Percentiles rank a stretch among this genome's conserved stretches.
phyloP scores from a whole-genome alignment of 768 basidiomycete genomes.

The Macrolepiota fuliginosa region DNA sequence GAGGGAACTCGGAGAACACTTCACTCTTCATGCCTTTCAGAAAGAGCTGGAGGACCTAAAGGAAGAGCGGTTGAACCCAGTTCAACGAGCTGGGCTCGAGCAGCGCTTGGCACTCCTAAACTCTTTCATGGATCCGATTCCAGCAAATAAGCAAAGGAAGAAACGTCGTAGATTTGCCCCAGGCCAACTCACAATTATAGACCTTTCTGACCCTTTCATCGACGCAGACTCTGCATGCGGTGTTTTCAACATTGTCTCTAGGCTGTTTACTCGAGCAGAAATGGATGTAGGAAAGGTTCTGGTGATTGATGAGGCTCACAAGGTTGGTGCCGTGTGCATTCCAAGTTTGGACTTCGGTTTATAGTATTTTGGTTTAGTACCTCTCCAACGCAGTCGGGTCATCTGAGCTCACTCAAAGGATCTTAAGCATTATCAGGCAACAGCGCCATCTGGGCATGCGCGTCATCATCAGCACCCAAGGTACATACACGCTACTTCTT shows the following conservation, averaged over 20 bases:
- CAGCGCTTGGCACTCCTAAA: conserved; percentile 62
- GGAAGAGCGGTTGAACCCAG: conserved; percentile 46
- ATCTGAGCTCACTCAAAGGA: conserved; percentile 53
- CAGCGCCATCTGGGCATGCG: conserved; percentile 74
- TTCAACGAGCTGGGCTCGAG: conserved; percentile 53
- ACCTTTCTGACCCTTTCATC: conserved; percentile 72
- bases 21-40: conserved; percentile 50
- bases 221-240: conserved; percentile 66
- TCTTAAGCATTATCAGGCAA: conserved; percentile 61
- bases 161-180: conserved; percentile 39
- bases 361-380: conserved; percentile 55
- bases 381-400: conserved; percentile 44
- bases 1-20: conserved; percentile 60
- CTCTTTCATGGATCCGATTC: conserved; percentile 46
- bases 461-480: conserved; percentile 74
- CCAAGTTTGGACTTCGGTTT: neutral
- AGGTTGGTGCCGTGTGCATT: conserved; percentile 34
- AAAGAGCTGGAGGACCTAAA: conserved; percentile 42
- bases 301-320: conserved; percentile 76
- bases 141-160: conserved; percentile 6
- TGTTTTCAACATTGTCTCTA: conserved; percentile 65
- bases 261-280: conserved; percentile 61
- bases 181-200: conserved; percentile 65
- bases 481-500: conserved; percentile 25
- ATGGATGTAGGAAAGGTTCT: conserved; percentile 65